These are phyloP conservation scores for Trichosanthes cucumerina DNA, from an alignment of 306 rosid genomes.

Conservation along the genomic window DNA sequence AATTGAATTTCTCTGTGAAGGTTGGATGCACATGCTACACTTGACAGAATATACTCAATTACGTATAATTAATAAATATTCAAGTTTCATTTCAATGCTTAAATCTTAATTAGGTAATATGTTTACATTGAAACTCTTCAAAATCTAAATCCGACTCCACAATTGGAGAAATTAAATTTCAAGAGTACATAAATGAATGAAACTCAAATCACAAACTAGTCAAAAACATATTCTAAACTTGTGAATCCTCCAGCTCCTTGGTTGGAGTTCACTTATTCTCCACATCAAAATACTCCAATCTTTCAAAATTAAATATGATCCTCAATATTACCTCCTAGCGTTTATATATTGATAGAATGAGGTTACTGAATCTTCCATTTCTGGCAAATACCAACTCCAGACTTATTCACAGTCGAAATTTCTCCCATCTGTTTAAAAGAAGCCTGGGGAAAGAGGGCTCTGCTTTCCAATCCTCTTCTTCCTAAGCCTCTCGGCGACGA, in stretches of 20 bases:
- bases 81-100: neutral
- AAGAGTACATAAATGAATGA: neutral
- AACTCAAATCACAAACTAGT: neutral
- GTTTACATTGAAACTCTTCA: neutral
- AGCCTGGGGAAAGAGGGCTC: conserved; percentile 19
- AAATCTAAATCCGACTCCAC: neutral
- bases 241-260: conserved; percentile 3
- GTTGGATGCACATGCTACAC: neutral
- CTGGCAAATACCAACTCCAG: neutral
- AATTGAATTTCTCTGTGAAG: neutral
- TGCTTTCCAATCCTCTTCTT: conserved; percentile 55
- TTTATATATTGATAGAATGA: neutral
- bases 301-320: conserved; percentile 5
- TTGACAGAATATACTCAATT: neutral
- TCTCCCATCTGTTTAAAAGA: neutral
- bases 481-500: conserved; percentile 59
- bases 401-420: neutral
- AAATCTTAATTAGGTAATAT: neutral
- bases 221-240: neutral
- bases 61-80: neutral
- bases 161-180: neutral
- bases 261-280: conserved; percentile 7
- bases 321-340: neutral
- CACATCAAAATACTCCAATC: neutral
- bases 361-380: neutral